A percentile compares a stretch with the other conserved stretches of the same genome.
phyloP scores from a whole-genome alignment of 2,329 filamentous ascomycete genomes.

The Capronia americana region DNA sequence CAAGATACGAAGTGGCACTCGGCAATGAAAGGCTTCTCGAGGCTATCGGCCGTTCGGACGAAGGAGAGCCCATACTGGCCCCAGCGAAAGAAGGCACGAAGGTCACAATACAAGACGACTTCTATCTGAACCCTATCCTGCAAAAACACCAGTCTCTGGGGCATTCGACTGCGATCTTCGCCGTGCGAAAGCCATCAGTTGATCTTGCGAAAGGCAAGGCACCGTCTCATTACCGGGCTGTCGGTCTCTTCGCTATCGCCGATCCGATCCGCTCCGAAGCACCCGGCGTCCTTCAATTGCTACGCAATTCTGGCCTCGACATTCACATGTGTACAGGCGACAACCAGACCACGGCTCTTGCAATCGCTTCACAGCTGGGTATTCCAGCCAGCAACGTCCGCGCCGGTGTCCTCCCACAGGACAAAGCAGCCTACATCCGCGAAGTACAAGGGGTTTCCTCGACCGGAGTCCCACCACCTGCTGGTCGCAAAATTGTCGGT shows the following conservation, averaged over 20 bases:
- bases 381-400: constrained; percentile 78
- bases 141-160: constrained; percentile 42
- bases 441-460: constrained; percentile 45
- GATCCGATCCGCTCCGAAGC: constrained; percentile 82
- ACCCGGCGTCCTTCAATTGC: constrained; percentile 65
- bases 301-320: constrained; percentile 66
- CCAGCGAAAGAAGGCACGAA: neutral
- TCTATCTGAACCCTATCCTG: constrained; percentile 25
- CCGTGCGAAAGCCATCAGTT: constrained; percentile 44
- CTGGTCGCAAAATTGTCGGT: constrained; percentile 65
- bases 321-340: constrained; percentile 96
- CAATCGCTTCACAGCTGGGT: constrained; percentile 76
- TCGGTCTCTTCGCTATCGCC: constrained; percentile 74
- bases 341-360: constrained; percentile 81
- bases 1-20: constrained; percentile 56
- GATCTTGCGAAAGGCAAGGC: constrained; percentile 17
- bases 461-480: constrained; percentile 52
- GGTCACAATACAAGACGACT: constrained; percentile 17
- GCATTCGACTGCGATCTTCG: constrained; percentile 54
- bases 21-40: constrained; percentile 64
- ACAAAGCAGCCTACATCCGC: constrained; percentile 65
- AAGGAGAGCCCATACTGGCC: neutral
- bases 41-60: constrained; percentile 19
- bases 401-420: constrained; percentile 81
- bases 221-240: constrained; percentile 52